Conservation (phyloP, 345 rosid genomes). For the Ailanthus altissimus region DNA sequence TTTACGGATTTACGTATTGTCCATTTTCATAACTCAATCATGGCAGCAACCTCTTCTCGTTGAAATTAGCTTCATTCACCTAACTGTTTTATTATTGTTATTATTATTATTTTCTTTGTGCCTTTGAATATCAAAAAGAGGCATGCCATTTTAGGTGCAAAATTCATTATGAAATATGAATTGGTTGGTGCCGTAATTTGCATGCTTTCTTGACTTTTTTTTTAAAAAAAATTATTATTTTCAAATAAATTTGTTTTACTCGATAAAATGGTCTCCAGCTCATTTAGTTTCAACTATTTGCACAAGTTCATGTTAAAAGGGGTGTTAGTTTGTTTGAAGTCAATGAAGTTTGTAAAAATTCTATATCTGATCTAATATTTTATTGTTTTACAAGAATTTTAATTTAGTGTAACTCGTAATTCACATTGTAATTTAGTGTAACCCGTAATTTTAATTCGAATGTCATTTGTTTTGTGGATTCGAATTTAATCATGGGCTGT, state of each 20-base stretch:
- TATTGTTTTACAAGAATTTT: no score
- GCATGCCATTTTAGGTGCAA: neutral
- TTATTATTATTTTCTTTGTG: no score
- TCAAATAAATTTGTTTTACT: neutral
- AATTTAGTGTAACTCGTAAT: no score
- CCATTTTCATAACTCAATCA: slow-evolving; percentile 11
- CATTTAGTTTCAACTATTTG: neutral
- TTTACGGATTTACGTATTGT: neutral
- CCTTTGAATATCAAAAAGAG: neutral
- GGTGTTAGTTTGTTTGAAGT: neutral
- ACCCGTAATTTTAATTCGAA: no score
- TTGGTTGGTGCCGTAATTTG: slow-evolving; percentile 11
- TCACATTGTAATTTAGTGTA: no score
- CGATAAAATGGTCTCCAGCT: neutral
- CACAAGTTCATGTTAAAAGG: neutral
- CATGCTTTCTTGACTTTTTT: neutral
- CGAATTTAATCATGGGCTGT: no score
- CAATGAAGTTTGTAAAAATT: no score
- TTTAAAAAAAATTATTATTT: no score
- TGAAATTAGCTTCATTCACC: slow-evolving; percentile 21
- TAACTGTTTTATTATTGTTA: no score
- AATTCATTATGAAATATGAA: slow-evolving; percentile 7
- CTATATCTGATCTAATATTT: no score
- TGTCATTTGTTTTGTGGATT: no score
- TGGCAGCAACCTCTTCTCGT: slow-evolving; percentile 13